Base-by-base conservation (phyloP, 139 green algal species). In the Coelastrella sp. region DNA sequence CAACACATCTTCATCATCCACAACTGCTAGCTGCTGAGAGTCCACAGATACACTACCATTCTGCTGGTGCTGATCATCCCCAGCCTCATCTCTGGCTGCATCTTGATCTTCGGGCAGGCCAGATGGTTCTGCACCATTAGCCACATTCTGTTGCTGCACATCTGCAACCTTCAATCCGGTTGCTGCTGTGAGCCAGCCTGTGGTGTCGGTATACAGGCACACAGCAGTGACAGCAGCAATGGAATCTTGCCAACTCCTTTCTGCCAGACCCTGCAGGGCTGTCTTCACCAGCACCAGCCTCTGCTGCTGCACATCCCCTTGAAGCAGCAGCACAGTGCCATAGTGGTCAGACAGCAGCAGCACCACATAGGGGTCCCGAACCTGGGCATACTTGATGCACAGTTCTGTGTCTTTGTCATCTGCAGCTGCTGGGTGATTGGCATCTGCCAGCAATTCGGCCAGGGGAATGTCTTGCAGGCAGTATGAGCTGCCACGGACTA, bases 331-430 rank as follows among this genome's bases (percentile, higher is more conserved):
- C 7, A 92, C 70, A 6, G 90, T 93, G 0, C 74, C 70, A 1
- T 76, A 19, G 70, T 95, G 93, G 22, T 95, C 89, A 17, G 91
- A 93, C n/a, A 98, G 89, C 17, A 90, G 89, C 59, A 98, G 85
- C 66, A 97, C 85, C 0, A 97, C 90, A 76, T 95, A 96, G 1
- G 94, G 94, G 74, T 97, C 94, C 0, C 27, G 57, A 25, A 98
- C 89, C 58, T 94, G 80, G 0, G 94, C 96, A 19, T 89, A 90
- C 11, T 79, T 49, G 65, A 97, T 95, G 56, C 63, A 89, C 14
- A 92, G 49, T 9, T 80, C 80, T 4, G 82, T 60, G 7, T 66
- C 15, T 7, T 35, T 24, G 27, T 24, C 78, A 83, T 83, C 85
- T n/a, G 49, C 49, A 56, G 49, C 35, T 56, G 66, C 68, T 35